A percentile compares a stretch with the other conserved stretches of the same genome.
Evolutionary conservation across 2,329 filamentous ascomycete species (phyloP).

Genomic region (Claviceps sp.): DNA sequence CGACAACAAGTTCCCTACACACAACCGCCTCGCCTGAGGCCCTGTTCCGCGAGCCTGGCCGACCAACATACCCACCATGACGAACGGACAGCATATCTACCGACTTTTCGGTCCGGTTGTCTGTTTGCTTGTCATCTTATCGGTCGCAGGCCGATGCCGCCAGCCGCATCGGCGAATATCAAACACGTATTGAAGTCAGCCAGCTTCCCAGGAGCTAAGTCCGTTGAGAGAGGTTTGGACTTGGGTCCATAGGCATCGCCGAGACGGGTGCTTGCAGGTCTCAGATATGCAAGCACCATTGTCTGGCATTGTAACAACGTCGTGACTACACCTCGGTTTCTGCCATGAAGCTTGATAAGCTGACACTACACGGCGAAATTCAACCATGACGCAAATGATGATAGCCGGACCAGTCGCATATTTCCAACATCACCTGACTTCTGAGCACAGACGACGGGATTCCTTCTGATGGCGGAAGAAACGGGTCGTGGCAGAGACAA

Average conservation of each 20-base stretch:
- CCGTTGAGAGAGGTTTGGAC: constrained; percentile 2
- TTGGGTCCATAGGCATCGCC: constrained; percentile 8
- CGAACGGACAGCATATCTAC: constrained; percentile 2
- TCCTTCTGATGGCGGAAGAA: neutral
- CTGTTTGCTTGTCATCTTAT: constrained; percentile 6
- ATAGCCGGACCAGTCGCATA: neutral
- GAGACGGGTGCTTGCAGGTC: constrained; percentile 10
- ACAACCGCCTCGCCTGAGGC: neutral
- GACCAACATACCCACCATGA: neutral
- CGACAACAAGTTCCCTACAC: neutral
- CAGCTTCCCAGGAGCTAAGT: neutral
- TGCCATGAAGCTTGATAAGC: constrained; percentile 4
- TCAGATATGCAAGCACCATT: constrained; percentile 6
- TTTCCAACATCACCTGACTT: neutral
- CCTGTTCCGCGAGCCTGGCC: neutral
- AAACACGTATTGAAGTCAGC: constrained; percentile 1
- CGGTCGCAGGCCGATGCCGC: constrained; percentile 5
- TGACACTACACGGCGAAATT: neutral
- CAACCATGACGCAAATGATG: neutral
- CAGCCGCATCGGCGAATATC: constrained; percentile 6
- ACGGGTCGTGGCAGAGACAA: neutral
- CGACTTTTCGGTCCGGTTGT: constrained; percentile 7
- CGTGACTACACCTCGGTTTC: neutral
- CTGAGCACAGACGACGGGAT: neutral
- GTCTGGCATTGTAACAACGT: neutral